These are phyloP conservation scores for Fusarium irregulare DNA, from an alignment of 2,329 filamentous ascomycete species.

Conservation along the genomic window DNA sequence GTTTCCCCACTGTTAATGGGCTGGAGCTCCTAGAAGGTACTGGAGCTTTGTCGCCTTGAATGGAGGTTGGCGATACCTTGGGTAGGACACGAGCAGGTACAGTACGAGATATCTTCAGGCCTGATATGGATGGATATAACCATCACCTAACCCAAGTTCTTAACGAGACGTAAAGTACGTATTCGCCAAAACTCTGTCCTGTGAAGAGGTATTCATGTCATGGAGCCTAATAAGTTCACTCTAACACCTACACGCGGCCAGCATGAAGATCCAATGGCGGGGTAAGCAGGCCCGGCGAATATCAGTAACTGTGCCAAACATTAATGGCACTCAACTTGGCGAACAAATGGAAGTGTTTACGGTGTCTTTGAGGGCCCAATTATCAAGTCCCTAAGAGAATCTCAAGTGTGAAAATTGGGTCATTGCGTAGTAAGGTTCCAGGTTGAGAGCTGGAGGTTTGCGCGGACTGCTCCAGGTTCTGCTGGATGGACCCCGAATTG, in stretches of 20 bases:
- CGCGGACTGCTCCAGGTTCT: neutral
- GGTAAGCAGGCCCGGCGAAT: slow-evolving; percentile 22
- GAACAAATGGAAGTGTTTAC: neutral
- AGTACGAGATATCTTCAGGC: slow-evolving; percentile 19
- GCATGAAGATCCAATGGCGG: slow-evolving; percentile 33
- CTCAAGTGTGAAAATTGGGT: neutral
- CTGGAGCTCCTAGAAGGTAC: slow-evolving; percentile 41
- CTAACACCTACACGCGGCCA: slow-evolving; percentile 25
- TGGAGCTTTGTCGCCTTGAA: slow-evolving; percentile 35
- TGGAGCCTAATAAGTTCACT: slow-evolving; percentile 21
- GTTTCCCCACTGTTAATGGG: slow-evolving; percentile 38
- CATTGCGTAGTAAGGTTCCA: too few relatives aligned
- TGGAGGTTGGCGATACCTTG: neutral
- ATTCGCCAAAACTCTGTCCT: neutral
- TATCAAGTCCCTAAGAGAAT: neutral
- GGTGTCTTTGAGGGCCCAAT: neutral
- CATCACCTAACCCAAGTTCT: neutral
- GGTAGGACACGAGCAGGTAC: slow-evolving; percentile 1
- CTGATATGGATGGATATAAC: neutral
- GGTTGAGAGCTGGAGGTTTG: neutral
- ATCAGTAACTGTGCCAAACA: slow-evolving; percentile 1
- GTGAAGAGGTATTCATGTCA: neutral
- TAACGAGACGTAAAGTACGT: neutral
- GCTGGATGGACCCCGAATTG: slow-evolving; percentile 7
- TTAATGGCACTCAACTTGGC: neutral